Base-by-base conservation (phyloP, 2,329 filamentous ascomycete species). In the Nectriaceae sp. region DNA sequence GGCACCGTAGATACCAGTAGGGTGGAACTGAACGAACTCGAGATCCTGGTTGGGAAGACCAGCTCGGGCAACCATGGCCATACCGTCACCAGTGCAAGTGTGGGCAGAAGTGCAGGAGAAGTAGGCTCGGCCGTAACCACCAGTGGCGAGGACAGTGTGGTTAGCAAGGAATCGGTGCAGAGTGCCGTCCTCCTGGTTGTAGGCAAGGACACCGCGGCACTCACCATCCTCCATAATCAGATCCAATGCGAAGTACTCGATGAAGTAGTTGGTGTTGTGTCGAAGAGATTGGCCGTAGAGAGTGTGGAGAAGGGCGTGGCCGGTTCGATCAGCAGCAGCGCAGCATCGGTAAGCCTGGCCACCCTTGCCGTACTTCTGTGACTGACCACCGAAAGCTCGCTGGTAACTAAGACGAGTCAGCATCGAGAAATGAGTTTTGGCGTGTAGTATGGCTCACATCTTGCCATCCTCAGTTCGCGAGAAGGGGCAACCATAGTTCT, bases 181-280 rank as follows among this genome's bases (percentile, higher is more conserved):
- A 24, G 93, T 97, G 58, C 94, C 94, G 68, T 99, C 94, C 76
- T 99, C 93, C 77, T 97, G 92, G 83, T 97, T 97, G 77, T 97
- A 97, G 51, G 93, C 93, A 60, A 97, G 81, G 60, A 97, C 89
- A 83, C 94, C 94, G 61, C 92, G 92, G 80, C 93, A 97, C 73
- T 93, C 89, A 53, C 93, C 93, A 65, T 95, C 89, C 76, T 97
- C 88, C 94, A 97, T 97, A 65, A 99, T 88, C 73, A 97, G 78
- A 70, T 97, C 94, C 60, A 96, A 83, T 64, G 92, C 94, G 72
- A 97, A 99, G 82, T 92, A 97, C 76, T 97, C 94, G 72, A 99
- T 97, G 77, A 99, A 97, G 83, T 97, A 99, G 80, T 97, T 97
- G 68, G 93, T 97, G 82, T 97, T 96, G 82, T 97, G 91, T 69